Percentiles rank a stretch among this genome's conserved stretches.
phyloP scores from a whole-genome alignment of 2,329 filamentous ascomycete species.

The Scytalidium lignicola region DNA sequence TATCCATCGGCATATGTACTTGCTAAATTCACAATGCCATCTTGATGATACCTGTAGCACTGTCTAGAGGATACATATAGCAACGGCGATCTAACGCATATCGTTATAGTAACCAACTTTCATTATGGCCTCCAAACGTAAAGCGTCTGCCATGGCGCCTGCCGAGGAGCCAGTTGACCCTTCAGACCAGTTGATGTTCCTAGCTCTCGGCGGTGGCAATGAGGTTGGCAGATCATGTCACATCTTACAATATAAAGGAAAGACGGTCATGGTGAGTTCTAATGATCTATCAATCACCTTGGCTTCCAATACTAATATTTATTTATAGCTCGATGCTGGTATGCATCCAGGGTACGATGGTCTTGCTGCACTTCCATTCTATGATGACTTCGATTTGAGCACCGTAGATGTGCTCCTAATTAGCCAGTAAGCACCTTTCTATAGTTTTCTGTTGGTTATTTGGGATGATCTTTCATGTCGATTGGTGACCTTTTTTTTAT shows the following conservation, averaged over 20 bases:
- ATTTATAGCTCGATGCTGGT: slow-evolving; percentile 79
- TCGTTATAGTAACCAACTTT: neutral
- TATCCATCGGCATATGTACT: no score
- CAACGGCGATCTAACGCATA: neutral
- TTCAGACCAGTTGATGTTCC: slow-evolving; percentile 88
- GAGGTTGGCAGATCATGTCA: slow-evolving; percentile 97
- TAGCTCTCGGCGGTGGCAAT: slow-evolving; percentile 90
- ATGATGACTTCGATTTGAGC: slow-evolving; percentile 96
- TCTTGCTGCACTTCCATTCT: slow-evolving; percentile 88
- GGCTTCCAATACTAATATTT: slow-evolving; percentile 6
- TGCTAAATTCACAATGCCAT: no score
- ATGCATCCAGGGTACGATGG: slow-evolving; percentile 97
- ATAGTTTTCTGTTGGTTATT: neutral
- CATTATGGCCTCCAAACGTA: slow-evolving; percentile 90
- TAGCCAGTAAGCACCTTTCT: slow-evolving; percentile 79
- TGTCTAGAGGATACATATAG: neutral
- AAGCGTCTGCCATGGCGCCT: slow-evolving; percentile 68
- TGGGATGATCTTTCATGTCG: neutral
- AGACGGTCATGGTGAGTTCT: slow-evolving; percentile 86
- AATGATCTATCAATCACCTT: neutral
- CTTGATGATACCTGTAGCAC: no score
- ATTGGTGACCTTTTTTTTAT: slow-evolving; percentile 1
- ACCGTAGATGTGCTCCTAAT: slow-evolving; percentile 96
- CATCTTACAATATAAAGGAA: slow-evolving; percentile 98
- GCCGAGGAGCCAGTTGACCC: slow-evolving; percentile 88